phyloP scores from a whole-genome alignment of 129 eudicot genomes.

The Oenanthe sinensis region DNA sequence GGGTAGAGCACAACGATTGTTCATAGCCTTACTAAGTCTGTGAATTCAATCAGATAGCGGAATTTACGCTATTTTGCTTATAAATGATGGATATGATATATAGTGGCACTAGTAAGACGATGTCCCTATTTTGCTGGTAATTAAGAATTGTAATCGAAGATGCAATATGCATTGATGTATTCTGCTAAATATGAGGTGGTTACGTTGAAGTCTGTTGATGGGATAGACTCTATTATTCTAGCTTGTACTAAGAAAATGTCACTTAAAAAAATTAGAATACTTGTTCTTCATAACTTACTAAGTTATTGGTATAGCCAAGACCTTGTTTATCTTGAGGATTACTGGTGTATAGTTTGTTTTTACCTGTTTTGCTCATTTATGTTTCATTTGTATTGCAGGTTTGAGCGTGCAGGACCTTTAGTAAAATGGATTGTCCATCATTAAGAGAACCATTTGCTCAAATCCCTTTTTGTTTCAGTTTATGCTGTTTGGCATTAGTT shows the following conservation, averaged over 20 bases:
- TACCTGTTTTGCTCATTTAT: not conserved
- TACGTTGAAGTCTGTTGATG: not conserved
- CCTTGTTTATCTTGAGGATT: not conserved
- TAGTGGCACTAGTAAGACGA: not conserved
- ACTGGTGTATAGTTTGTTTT: not conserved
- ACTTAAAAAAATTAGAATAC: not conserved
- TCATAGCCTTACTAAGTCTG: not conserved
- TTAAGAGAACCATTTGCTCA: not conserved
- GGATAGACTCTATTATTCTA: not conserved
- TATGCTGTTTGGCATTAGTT: not conserved
- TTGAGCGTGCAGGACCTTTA: not conserved
- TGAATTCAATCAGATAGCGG: not conserved
- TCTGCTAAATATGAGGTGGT: not conserved
- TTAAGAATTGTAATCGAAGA: not conserved
- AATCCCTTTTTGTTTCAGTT: not conserved
- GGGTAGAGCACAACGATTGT: not conserved
- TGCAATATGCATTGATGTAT: not conserved
- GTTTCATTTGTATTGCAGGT: not conserved
- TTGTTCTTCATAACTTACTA: not conserved
- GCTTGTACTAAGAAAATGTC: not conserved
- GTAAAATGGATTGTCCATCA: not conserved
- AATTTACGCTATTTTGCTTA: not conserved
- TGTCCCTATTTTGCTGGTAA: not conserved
- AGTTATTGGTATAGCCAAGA: not conserved
- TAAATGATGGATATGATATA: not conserved